Evolutionary conservation across 164 flowering plant species (phyloP), one percentile per base, ranked within the genome.

Genomic region (Buxus sempervirens): DNA sequence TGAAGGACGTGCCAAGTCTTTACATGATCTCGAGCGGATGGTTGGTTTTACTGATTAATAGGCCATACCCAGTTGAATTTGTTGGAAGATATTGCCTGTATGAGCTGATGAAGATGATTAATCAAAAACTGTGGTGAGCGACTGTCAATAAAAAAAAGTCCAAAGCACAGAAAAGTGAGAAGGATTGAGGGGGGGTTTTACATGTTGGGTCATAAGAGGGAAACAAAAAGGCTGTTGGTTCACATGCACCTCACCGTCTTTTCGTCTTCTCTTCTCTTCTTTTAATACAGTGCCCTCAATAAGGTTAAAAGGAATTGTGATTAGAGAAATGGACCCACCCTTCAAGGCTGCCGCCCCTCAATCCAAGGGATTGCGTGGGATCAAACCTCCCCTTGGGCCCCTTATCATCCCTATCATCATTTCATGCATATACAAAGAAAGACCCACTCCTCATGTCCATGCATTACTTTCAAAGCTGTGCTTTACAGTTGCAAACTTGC

Each of bases 231-330:
- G 51, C 16, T 45, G 51, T 45, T 45, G 51, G 51, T 5, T 45
- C 90, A 88, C 93, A 88, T 88, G 93, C 90, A 74, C 77, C 81
- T 80, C 88, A 81, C 86, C 79, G 77, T 84, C 79, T 62, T 80
- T 75, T 77, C 73, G 38, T 63, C 68, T 73, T 72, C 72, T 72
- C 78, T 74, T 83, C 84, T 84, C 85, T 83, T 85, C 88, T 84
- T 83, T 83, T 81, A 60, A 79, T 79, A 79, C 64, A 74, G 77
- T 76, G 77, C 65, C 76, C 67, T 3, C 38, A 63, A 74, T 75
- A 69, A 74, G 66, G 72, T 64, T 65, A 74, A 82, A 45, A 74
- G 69, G 61, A 74, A 63, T 69, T 32, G 38, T 25, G 24, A 48
- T 23, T 21, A 60, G 57, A 59, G 28, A 66, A 56, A 63, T 23